Evolutionary conservation across 352 stramenopile species (phyloP), one percentile per base, ranked within the genome.

Genomic region (Aphanomyces astaci): DNA sequence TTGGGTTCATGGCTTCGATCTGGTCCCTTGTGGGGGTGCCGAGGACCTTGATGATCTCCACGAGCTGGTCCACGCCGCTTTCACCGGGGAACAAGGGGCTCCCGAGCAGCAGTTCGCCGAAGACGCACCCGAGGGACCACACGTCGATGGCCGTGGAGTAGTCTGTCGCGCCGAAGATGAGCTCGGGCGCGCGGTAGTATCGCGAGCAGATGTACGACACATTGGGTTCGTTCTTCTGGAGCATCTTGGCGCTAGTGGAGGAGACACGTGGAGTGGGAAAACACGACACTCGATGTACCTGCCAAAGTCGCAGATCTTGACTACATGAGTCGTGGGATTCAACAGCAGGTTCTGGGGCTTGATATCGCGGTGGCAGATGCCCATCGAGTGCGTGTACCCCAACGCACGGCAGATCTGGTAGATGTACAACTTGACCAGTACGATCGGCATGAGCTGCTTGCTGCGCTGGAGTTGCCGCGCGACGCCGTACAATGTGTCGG

Each of bases 291-390:
- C 1, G 33, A 22, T 31, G 27, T 45, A 74, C 67, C 75, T 98
- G 45, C 97, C 97, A 86, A 99, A 99, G 82, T 99, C 97, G 76
- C 97, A 99, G 11, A 99, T 86, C 77, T 99, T 99, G 56, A 99
- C 81, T 31, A 99, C 86, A 68, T 99, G 96, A 30, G 94, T 98
- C 32, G 88, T 82, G 17, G 97, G 95, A 76, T 99, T 92, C 53
- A 99, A 83, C 63, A 99, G 77, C 64, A 99, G 72, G 76, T 99
- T 99, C 76, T 99, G 97, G 31, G 97, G 97, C 80, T 99, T 99
- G 74, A 99, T 99, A 76, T 99, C 97, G 40, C 96, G 89, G 76
- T 99, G 97, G 75, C 97, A 99, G 66, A 99, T 99, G 40, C 96
- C 97, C 32, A 95, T 88, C 4, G 87, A 87, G 74, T 99, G 97